Conservation (phyloP, 306 rosid genomes). For the Mucuna pruriens region DNA sequence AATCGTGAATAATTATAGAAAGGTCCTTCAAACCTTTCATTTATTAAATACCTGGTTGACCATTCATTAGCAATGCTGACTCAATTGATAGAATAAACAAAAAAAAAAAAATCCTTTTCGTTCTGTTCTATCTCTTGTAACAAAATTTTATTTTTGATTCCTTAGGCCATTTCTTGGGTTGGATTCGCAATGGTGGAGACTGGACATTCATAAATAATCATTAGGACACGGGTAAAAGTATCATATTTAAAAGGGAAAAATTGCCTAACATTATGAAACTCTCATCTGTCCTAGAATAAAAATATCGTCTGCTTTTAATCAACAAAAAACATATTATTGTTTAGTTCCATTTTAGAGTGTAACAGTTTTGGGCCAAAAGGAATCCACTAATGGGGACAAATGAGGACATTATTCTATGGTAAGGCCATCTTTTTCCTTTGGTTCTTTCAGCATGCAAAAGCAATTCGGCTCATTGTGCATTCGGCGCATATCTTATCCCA, state of each 20-base stretch:
- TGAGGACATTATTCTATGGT: background rate
- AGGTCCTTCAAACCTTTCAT: background rate
- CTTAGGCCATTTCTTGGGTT: background rate
- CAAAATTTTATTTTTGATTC: background rate
- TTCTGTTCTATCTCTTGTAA: too few relatives aligned
- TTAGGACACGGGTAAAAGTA: background rate
- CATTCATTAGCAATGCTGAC: background rate
- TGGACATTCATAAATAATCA: background rate
- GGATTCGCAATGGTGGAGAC: background rate
- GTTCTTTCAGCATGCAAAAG: slow-evolving; percentile 1
- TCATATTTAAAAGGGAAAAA: background rate
- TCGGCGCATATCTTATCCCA: slow-evolving; percentile 33
- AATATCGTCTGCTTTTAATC: background rate
- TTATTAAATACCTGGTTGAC: background rate
- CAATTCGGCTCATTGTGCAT: background rate
- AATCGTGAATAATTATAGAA: background rate
- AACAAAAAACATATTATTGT: background rate
- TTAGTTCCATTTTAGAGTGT: background rate
- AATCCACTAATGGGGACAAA: background rate
- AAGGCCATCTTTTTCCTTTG: background rate
- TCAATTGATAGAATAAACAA: background rate
- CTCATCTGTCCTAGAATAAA: background rate
- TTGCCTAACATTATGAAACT: background rate
- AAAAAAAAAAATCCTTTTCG: too few relatives aligned
- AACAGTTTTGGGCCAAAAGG: background rate